A percentile compares a stretch with the other conserved stretches of the same genome.
Conservation (phyloP, 352 stramenopile genomes). For the Pythium coloratum region DNA sequence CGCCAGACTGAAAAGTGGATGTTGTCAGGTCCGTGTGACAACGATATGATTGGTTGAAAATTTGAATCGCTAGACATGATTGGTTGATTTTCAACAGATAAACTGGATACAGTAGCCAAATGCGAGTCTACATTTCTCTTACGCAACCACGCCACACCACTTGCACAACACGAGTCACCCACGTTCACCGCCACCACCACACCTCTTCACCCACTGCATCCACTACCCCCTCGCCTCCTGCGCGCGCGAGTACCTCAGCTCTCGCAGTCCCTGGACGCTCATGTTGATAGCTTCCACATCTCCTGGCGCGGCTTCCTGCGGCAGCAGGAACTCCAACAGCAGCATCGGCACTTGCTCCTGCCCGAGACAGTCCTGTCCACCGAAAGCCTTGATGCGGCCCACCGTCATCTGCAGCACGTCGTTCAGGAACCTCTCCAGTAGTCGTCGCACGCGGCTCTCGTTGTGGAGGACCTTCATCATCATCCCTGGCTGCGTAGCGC, state of each 20-base stretch:
- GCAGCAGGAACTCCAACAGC: constrained; percentile 20
- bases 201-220: too few species aligned
- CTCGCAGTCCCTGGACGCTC: constrained; percentile 13
- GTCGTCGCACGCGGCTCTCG: constrained; percentile 8
- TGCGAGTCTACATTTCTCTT: too few species aligned
- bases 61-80: too few species aligned
- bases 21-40: too few species aligned
- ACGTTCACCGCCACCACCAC: too few species aligned
- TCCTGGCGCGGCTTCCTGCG: constrained; percentile 7
- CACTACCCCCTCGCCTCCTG: too few species aligned
- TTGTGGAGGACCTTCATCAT: constrained; percentile 15
- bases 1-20: too few species aligned
- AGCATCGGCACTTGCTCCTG: constrained; percentile 17
- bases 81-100: too few species aligned
- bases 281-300: background rate
- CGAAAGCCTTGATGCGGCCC: constrained; percentile 12
- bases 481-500: constrained; percentile 12
- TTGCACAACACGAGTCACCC: too few species aligned
- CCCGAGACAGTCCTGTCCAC: constrained; percentile 15
- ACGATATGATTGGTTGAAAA: too few species aligned
- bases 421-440: constrained; percentile 22
- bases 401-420: constrained; percentile 17
- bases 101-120: too few species aligned
- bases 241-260: background rate
- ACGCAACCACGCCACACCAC: too few species aligned